Percentiles rank a stretch among this genome's conserved stretches.
Evolutionary conservation across 345 rosid species (phyloP).

Genomic region (Gynandropsis gynandra): DNA sequence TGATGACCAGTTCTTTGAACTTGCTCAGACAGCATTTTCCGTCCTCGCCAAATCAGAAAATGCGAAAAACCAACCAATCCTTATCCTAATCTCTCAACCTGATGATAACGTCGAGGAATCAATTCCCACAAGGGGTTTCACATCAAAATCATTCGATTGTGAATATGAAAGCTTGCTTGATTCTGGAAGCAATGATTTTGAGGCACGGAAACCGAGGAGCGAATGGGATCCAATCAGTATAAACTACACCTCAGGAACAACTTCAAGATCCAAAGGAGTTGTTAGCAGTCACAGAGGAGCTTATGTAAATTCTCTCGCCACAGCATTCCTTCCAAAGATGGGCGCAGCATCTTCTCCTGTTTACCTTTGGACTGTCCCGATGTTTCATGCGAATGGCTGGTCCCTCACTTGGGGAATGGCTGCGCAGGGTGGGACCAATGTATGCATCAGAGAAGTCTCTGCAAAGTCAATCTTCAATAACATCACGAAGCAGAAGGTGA

Average conservation of each 20-base stretch:
- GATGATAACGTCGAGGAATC: conserved; percentile 31
- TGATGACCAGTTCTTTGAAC: conserved; percentile 37
- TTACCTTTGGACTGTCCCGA: conserved; percentile 81
- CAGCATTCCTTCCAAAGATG: conserved; percentile 43
- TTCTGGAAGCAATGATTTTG: conserved; percentile 28
- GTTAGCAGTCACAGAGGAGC: conserved; percentile 77
- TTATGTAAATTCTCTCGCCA: conserved; percentile 48
- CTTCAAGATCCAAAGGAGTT: conserved; percentile 75
- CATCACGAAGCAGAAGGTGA: conserved; percentile 46
- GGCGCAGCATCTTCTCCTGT: conserved; percentile 40
- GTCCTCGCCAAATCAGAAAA: conserved; percentile 25
- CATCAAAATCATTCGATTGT: not conserved
- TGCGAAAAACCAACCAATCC: conserved; percentile 19
- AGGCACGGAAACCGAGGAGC: conserved; percentile 24
- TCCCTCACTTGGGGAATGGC: conserved; percentile 71
- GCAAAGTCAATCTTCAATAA: conserved; percentile 45
- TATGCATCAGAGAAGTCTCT: conserved; percentile 51
- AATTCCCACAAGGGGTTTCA: not conserved
- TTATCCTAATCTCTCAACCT: conserved; percentile 30
- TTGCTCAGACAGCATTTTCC: conserved; percentile 40
- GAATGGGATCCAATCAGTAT: conserved; percentile 71
- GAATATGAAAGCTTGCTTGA: conserved; percentile 50
- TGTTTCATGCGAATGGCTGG: conserved; percentile 94
- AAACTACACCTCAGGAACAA: conserved; percentile 82
- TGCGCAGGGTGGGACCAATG: conserved; percentile 72